phyloP scores from a whole-genome alignment of 306 rosid genomes.

The Lagenaria siceraria region DNA sequence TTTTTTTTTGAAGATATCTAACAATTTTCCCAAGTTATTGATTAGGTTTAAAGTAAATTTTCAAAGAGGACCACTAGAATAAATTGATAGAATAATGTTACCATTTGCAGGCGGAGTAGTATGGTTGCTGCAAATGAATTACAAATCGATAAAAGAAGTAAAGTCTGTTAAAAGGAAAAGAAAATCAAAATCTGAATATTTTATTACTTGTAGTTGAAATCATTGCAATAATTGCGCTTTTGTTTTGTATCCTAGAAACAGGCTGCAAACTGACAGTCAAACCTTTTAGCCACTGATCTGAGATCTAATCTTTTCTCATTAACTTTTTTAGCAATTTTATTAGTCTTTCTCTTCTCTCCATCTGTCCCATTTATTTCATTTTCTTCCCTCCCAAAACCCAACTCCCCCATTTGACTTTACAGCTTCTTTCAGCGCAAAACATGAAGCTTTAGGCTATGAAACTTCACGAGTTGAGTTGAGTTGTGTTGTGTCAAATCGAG shows the following conservation, averaged over 20 bases:
- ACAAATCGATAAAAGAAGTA: not conserved
- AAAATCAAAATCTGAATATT: not conserved
- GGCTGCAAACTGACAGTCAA: slow-evolving; percentile 2
- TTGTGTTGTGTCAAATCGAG: not conserved
- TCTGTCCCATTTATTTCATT: slow-evolving; percentile 21
- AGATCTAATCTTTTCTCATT: slow-evolving; percentile 9
- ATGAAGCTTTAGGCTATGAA: not conserved
- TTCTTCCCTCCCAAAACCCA: not conserved
- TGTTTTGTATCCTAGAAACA: not conserved
- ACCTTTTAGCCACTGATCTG: slow-evolving; percentile 1
- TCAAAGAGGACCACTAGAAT: not conserved
- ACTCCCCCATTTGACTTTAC: slow-evolving; percentile 12
- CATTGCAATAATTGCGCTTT: not conserved
- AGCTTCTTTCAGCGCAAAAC: too few relatives aligned
- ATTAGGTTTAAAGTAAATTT: not conserved
- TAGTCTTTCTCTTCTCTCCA: slow-evolving; percentile 11
- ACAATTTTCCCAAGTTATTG: not conserved
- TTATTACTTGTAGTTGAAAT: slow-evolving; percentile 2
- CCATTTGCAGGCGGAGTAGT: not conserved
- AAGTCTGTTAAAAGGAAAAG: not conserved
- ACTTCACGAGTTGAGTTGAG: not conserved
- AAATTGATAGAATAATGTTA: not conserved
- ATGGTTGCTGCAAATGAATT: not conserved
- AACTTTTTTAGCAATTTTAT: not conserved
- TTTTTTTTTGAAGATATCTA: too few relatives aligned